A percentile compares a stretch with the other conserved stretches of the same genome.
These are phyloP conservation scores for Escovopsis sp. DNA, from an alignment of 2,329 filamentous ascomycete genomes.

Conservation along the genomic window DNA sequence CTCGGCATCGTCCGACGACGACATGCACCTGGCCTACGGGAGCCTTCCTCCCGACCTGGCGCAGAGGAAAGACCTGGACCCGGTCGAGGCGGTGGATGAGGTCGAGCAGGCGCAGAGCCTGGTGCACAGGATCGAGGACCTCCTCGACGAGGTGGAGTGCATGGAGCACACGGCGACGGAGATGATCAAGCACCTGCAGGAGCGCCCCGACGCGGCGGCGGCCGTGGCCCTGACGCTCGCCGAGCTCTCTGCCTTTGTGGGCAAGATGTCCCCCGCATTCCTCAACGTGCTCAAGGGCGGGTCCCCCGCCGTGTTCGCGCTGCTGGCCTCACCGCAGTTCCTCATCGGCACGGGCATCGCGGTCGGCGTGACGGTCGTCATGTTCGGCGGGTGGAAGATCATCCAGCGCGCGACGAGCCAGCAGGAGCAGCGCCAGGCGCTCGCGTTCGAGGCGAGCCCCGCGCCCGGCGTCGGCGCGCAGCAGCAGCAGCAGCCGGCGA, in stretches of 20 bases:
- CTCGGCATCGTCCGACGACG: constrained; percentile 21
- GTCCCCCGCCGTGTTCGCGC: constrained; percentile 72
- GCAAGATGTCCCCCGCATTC: constrained; percentile 73
- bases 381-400: constrained; percentile 94
- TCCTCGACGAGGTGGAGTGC: constrained; percentile 81
- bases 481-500: constrained; percentile 14
- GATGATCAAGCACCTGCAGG: constrained; percentile 64
- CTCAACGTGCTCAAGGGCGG: constrained; percentile 61
- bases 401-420: constrained; percentile 53
- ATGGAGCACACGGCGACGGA: constrained; percentile 69
- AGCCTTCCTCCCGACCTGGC: constrained; percentile 58
- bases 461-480: constrained; percentile 11
- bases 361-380: constrained; percentile 86
- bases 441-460: constrained; percentile 15
- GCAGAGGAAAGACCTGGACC: constrained; percentile 32
- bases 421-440: constrained; percentile 21
- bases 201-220: constrained; percentile 71
- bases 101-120: constrained; percentile 41
- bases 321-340: constrained; percentile 84
- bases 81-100: constrained; percentile 40
- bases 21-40: constrained; percentile 88
- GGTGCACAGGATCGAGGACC: constrained; percentile 57
- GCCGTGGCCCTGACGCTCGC: constrained; percentile 86
- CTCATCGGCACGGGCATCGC: constrained; percentile 82
- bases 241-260: constrained; percentile 70